Evolutionary conservation across 305 asterid genomes (phyloP).

Genomic region (Plantago lanceolata): DNA sequence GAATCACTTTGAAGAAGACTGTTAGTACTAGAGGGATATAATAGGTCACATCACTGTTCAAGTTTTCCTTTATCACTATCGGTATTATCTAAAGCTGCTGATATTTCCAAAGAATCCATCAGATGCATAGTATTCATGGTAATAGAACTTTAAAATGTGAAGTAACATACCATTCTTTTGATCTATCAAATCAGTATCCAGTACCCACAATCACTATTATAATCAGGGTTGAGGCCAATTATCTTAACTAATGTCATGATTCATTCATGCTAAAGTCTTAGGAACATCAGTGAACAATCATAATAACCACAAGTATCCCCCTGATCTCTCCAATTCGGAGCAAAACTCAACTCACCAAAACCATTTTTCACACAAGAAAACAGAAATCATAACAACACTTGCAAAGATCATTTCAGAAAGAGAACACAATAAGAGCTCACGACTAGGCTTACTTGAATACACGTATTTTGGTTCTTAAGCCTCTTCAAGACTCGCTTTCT

Average conservation of each 20-base stretch:
- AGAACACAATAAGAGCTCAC: background rate
- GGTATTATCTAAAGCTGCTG: background rate
- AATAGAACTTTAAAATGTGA: background rate
- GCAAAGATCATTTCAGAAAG: background rate
- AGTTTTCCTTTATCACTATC: slow-evolving; percentile 5
- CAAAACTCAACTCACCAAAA: background rate
- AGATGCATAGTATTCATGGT: background rate
- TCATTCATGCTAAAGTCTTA: slow-evolving; percentile 8
- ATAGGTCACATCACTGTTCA: slow-evolving; percentile 1
- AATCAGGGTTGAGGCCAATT: no score
- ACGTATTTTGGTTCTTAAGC: slow-evolving; percentile 42
- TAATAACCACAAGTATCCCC: background rate
- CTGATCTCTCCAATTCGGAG: background rate
- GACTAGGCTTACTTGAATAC: slow-evolving; percentile 37
- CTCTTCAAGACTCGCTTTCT: slow-evolving; percentile 58
- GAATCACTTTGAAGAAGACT: no score
- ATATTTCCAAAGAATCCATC: slow-evolving; percentile 10
- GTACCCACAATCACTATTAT: no score
- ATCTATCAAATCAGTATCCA: no score
- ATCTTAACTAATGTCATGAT: background rate
- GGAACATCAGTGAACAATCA: slow-evolving; percentile 6
- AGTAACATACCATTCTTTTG: no score
- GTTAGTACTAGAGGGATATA: background rate
- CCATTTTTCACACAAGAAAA: background rate
- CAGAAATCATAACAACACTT: background rate